These are phyloP conservation scores for Diplodia corticola DNA, from an alignment of 2,329 filamentous ascomycete genomes.

Conservation along the genomic window DNA sequence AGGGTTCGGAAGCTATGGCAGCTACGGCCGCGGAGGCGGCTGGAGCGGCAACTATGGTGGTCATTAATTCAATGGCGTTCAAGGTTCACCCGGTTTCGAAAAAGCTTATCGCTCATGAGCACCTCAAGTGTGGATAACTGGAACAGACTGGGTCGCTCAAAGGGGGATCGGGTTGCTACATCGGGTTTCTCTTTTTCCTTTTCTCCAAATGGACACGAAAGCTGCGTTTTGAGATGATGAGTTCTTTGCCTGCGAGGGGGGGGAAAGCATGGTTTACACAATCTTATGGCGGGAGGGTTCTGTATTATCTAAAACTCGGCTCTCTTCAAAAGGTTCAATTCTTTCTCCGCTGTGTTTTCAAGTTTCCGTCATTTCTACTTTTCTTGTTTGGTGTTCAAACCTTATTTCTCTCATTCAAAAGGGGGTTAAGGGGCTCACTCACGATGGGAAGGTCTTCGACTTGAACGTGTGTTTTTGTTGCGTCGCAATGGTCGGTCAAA, in stretches of 20 bases:
- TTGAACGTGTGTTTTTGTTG: slow-evolving; percentile 18
- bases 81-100: slow-evolving; percentile 22
- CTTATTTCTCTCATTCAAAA: slow-evolving; percentile 20
- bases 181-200: slow-evolving; percentile 18
- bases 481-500: slow-evolving; percentile 3
- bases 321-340: slow-evolving; percentile 24
- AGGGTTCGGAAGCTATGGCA: slow-evolving; percentile 44
- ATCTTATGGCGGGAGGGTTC: slow-evolving; percentile 20
- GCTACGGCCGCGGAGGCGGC: slow-evolving; percentile 48
- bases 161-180: slow-evolving; percentile 14
- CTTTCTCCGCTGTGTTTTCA: slow-evolving; percentile 20
- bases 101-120: slow-evolving; percentile 22
- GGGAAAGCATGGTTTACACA: slow-evolving; percentile 12
- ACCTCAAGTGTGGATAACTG: slow-evolving; percentile 21
- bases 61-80: slow-evolving; percentile 28
- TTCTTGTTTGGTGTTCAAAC: slow-evolving; percentile 20
- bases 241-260: background rate
- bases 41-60: slow-evolving; percentile 51
- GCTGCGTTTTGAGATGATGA: slow-evolving; percentile 22
- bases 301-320: slow-evolving; percentile 24
- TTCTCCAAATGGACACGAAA: slow-evolving; percentile 19
- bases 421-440: slow-evolving; percentile 15
- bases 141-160: slow-evolving; percentile 17
- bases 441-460: slow-evolving; percentile 19
- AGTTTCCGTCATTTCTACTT: slow-evolving; percentile 12